Percentiles rank a stretch among this genome's conserved stretches.
These are phyloP conservation scores for Ogataea allantospora DNA, from an alignment of 805 yeast genomes.

Conservation along the genomic window DNA sequence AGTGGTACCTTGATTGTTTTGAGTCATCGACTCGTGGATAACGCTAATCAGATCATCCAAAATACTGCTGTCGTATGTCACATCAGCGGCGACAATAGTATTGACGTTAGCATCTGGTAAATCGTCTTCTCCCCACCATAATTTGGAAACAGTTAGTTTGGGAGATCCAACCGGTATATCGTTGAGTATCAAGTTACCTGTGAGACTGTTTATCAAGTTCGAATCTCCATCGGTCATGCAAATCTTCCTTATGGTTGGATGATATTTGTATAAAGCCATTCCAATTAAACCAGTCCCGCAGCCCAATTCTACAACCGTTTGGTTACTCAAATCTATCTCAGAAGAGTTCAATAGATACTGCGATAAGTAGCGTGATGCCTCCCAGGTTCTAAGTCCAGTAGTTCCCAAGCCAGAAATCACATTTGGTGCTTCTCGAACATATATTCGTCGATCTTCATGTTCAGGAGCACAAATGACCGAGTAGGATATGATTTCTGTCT, in stretches of 20 bases:
- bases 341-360: constrained; percentile 41
- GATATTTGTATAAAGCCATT: constrained; percentile 39
- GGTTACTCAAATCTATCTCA: constrained; percentile 21
- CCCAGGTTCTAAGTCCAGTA: constrained; percentile 93
- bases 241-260: constrained; percentile 24
- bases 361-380: constrained; percentile 72
- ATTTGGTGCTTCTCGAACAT: constrained; percentile 59
- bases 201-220: constrained; percentile 47
- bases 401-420: constrained; percentile 73
- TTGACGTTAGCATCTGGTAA: constrained; percentile 41
- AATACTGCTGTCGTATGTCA: constrained; percentile 71
- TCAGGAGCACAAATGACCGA: constrained; percentile 22
- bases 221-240: constrained; percentile 69
- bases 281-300: constrained; percentile 88
- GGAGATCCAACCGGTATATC: constrained; percentile 17
- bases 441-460: constrained; percentile 20
- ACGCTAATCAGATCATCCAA: constrained; percentile 55
- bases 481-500: constrained; percentile 39
- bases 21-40: constrained; percentile 37
- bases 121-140: constrained; percentile 60
- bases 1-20: constrained; percentile 14
- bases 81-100: constrained; percentile 78
- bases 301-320: constrained; percentile 67
- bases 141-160: constrained; percentile 34
- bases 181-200: constrained; percentile 47